phyloP scores from a whole-genome alignment of 441 rosid species.

The Gossypium schwendimanii region DNA sequence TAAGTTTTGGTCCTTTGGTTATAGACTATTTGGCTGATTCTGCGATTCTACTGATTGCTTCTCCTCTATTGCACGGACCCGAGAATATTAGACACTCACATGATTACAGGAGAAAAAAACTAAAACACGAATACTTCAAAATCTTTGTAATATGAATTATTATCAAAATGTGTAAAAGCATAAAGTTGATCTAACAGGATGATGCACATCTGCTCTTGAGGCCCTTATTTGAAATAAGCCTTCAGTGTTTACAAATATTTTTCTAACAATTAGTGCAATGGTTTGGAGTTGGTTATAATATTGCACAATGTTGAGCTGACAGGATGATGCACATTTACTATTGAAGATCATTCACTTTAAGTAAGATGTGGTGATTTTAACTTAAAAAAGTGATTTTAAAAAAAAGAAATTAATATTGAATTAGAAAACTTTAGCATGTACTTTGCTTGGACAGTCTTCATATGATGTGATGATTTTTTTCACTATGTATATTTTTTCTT shows the following conservation, averaged over 20 bases:
- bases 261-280: neutral
- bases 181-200: neutral
- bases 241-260: neutral
- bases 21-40: neutral
- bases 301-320: neutral
- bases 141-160: neutral
- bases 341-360: neutral
- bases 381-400: neutral
- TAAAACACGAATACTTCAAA: neutral
- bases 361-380: neutral
- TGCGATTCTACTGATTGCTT: neutral
- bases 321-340: neutral
- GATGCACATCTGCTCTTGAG: neutral
- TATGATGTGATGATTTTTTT: neutral
- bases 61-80: neutral
- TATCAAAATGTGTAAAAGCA: neutral
- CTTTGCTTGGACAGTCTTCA: neutral
- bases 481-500: neutral
- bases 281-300: neutral
- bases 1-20: neutral
- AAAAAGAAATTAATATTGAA: neutral
- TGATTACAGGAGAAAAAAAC: neutral
- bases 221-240: neutral
- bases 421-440: neutral
- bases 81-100: neutral